phyloP scores from a whole-genome alignment of 495 filamentous ascomycete genomes.

The Aspergillus sclerotioniger region DNA sequence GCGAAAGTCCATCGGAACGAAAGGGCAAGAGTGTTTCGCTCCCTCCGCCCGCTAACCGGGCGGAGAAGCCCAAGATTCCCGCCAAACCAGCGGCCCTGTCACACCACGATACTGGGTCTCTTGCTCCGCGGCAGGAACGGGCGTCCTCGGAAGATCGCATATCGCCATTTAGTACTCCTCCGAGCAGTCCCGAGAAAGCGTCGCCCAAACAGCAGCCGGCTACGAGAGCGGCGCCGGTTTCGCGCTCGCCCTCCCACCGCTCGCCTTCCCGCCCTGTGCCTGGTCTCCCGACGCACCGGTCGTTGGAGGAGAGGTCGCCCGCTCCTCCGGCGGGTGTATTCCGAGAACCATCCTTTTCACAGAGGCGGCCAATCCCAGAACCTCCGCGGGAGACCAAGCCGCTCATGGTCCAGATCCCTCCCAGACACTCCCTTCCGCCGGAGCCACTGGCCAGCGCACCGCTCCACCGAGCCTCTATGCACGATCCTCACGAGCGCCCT shows the following conservation, averaged over 20 bases:
- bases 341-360: conserved; percentile 32
- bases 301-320: conserved; percentile 30
- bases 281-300: conserved; percentile 26
- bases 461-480: conserved; percentile 21
- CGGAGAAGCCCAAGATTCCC: conserved; percentile 75
- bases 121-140: conserved; percentile 37
- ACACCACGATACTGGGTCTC: conserved; percentile 26
- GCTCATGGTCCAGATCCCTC: conserved; percentile 37
- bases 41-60: conserved; percentile 76
- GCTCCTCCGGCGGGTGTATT: conserved; percentile 11
- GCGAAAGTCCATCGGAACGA: conserved; percentile 27
- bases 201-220: conserved; percentile 21
- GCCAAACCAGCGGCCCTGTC: conserved; percentile 43
- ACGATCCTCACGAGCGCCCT: conserved; percentile 52
- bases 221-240: conserved; percentile 10
- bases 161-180: conserved; percentile 90
- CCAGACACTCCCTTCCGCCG: conserved; percentile 17
- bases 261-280: conserved; percentile 15
- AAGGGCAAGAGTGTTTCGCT: conserved; percentile 41
- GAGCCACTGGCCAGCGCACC: conserved; percentile 28
- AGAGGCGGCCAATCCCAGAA: conserved; percentile 25
- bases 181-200: conserved; percentile 67
- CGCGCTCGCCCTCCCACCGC: conserved; percentile 18
- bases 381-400: conserved; percentile 32
- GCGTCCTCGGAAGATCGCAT: conserved; percentile 50